Conservation (phyloP, 108 stramenopile species). For the Poteriospumella lacustris region DNA sequence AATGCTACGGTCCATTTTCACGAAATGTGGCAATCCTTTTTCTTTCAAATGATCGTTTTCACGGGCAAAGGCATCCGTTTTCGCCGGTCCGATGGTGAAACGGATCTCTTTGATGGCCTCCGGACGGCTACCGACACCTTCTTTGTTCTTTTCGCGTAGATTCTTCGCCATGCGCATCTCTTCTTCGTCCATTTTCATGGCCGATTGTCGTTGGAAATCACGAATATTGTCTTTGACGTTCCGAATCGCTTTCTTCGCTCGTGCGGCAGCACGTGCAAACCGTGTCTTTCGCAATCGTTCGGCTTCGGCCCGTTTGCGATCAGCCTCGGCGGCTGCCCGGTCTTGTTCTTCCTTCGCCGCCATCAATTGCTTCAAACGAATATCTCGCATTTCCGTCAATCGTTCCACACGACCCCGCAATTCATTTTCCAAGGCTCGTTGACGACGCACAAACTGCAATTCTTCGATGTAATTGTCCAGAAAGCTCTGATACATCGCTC, state of each 20-base stretch:
- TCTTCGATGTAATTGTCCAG: not conserved
- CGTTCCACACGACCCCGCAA: not conserved
- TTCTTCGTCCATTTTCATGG: constrained; percentile 6
- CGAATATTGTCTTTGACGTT: not conserved
- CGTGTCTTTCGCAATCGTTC: not conserved
- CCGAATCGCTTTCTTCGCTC: not conserved
- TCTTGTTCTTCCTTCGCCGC: not conserved
- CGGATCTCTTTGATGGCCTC: constrained; percentile 5
- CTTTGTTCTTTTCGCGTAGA: not conserved
- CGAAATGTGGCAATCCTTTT: constrained; percentile 25
- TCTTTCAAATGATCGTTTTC: constrained; percentile 1
- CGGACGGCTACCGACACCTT: not conserved
- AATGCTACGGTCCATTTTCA: not conserved
- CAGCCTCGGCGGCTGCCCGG: not conserved
- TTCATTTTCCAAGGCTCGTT: not conserved
- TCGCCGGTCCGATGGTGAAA: not conserved
- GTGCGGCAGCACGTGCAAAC: not conserved
- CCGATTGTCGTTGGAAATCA: not conserved
- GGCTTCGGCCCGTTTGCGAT: not conserved
- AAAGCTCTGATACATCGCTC: not conserved
- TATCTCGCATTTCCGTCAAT: not conserved
- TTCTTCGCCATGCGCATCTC: constrained; percentile 15
- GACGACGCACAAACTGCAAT: not conserved
- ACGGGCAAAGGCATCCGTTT: not conserved
- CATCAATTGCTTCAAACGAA: not conserved